Conservation (phyloP, 2,329 filamentous ascomycete species). For the Reticulascus tulasneorum region DNA sequence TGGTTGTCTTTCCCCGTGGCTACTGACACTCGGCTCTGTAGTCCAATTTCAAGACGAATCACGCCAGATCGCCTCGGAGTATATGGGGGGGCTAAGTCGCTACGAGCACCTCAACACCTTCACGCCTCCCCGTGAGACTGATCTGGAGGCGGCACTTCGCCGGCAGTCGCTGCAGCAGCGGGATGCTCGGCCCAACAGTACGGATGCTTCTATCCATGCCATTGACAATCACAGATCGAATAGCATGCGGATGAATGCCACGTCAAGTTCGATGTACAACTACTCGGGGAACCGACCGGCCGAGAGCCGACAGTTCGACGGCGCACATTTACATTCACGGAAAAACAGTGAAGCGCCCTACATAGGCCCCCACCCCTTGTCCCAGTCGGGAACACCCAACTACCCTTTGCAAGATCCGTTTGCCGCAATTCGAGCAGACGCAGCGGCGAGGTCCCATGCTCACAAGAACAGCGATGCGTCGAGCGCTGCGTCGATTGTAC, state of each 20-base stretch:
- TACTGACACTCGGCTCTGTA: slow-evolving; percentile 18
- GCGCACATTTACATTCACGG: too few relatives aligned
- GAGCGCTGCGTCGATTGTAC: slow-evolving; percentile 33
- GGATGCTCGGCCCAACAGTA: slow-evolving; percentile 4
- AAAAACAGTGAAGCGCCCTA: too few relatives aligned
- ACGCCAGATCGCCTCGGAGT: slow-evolving; percentile 83
- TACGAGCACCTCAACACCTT: slow-evolving; percentile 55
- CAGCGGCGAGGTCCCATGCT: slow-evolving; percentile 13
- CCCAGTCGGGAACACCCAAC: slow-evolving; percentile 8
- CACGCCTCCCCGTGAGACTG: slow-evolving; percentile 23
- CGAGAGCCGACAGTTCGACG: neutral
- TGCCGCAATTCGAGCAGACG: neutral
- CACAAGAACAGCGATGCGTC: slow-evolving; percentile 33
- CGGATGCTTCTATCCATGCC: slow-evolving; percentile 8
- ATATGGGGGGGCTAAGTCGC: slow-evolving; percentile 70
- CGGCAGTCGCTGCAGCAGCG: slow-evolving; percentile 17
- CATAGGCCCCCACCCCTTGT: slow-evolving; percentile 15
- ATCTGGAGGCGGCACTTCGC: slow-evolving; percentile 20
- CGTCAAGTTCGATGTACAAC: slow-evolving; percentile 6
- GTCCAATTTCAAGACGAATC: slow-evolving; percentile 87
- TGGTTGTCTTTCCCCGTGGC: neutral
- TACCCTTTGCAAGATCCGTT: slow-evolving; percentile 5
- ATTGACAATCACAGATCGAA: neutral
- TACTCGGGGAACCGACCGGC: slow-evolving; percentile 4
- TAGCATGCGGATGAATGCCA: neutral